phyloP scores from a whole-genome alignment of 2,329 filamentous ascomycete genomes.

The Salinomyces thailandicus region DNA sequence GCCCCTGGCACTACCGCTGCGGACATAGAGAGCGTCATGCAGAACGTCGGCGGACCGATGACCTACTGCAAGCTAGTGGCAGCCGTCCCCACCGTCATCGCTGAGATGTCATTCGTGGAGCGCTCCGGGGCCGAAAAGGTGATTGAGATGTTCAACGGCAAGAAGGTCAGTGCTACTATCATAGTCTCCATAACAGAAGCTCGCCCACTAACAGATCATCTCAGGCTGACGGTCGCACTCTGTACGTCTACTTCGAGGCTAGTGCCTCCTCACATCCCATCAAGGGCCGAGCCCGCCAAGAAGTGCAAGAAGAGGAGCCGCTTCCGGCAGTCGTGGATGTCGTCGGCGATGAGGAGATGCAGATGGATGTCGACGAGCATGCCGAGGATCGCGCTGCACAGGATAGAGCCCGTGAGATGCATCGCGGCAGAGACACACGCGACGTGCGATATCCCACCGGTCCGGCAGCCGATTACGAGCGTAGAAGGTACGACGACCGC shows the following conservation, averaged over 20 bases:
- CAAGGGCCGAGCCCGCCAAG: neutral
- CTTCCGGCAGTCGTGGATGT: slow-evolving; percentile 9
- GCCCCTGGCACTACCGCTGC: slow-evolving; percentile 70
- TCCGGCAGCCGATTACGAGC: slow-evolving; percentile 6
- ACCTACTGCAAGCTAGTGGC: slow-evolving; percentile 57
- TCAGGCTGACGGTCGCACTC: slow-evolving; percentile 63
- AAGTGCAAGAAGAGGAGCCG: slow-evolving; percentile 15
- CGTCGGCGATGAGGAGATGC: slow-evolving; percentile 24
- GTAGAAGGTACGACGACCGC: neutral
- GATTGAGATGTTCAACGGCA: slow-evolving; percentile 65
- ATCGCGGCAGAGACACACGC: slow-evolving; percentile 19
- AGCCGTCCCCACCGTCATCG: slow-evolving; percentile 60
- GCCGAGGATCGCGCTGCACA: slow-evolving; percentile 20
- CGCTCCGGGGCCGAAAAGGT: slow-evolving; percentile 64
- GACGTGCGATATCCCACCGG: neutral
- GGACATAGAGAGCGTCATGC: slow-evolving; percentile 72
- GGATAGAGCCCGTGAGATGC: slow-evolving; percentile 24
- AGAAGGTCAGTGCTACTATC: slow-evolving; percentile 51
- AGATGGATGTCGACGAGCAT: slow-evolving; percentile 37
- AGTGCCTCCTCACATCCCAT: neutral
- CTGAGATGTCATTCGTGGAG: slow-evolving; percentile 64
- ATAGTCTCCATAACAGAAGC: slow-evolving; percentile 4
- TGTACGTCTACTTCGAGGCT: slow-evolving; percentile 52
- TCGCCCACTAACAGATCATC: too few relatives aligned
- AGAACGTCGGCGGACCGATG: slow-evolving; percentile 51